Conservation (phyloP, 2,329 filamentous ascomycete species). For the Ceratocystis albifundus region DNA sequence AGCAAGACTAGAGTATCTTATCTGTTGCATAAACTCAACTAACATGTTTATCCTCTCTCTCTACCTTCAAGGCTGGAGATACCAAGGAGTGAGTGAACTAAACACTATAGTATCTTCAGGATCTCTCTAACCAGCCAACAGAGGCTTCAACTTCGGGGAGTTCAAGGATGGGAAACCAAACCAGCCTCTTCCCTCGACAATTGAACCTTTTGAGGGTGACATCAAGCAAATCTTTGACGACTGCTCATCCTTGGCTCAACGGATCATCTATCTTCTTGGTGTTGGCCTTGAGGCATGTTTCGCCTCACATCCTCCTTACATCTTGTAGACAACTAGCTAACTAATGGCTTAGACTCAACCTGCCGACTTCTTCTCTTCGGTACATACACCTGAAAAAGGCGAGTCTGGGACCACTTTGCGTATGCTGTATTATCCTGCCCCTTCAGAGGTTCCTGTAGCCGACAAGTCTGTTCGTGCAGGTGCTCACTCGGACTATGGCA, state of each 20-base stretch:
- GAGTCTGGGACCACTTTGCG: constrained; percentile 51
- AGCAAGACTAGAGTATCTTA: constrained; percentile 12
- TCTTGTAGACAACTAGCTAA: constrained; percentile 27
- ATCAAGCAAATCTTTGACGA: constrained; percentile 55
- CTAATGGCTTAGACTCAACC: constrained; percentile 30
- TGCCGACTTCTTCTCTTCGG: constrained; percentile 43
- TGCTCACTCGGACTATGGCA: constrained; percentile 80
- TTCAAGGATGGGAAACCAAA: constrained; percentile 57
- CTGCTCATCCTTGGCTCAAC: constrained; percentile 62
- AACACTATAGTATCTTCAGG: not conserved
- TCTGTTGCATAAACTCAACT: not conserved
- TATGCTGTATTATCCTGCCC: constrained; percentile 60
- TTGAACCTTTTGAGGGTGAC: constrained; percentile 48
- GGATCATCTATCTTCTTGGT: constrained; percentile 65
- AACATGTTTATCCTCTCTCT: not conserved
- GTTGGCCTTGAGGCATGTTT: constrained; percentile 54
- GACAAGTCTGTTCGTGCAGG: constrained; percentile 60
- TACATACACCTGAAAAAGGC: constrained; percentile 37
- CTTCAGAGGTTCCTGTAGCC: constrained; percentile 26
- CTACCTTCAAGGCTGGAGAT: constrained; percentile 54
- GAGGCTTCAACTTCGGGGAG: constrained; percentile 84
- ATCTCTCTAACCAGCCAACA: constrained; percentile 30
- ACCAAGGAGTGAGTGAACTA: constrained; percentile 62
- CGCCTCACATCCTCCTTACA: not conserved
- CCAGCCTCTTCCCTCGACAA: constrained; percentile 60